Evolutionary conservation across 2,329 filamentous ascomycete species (phyloP).

Genomic region (Cytospora piceicola): DNA sequence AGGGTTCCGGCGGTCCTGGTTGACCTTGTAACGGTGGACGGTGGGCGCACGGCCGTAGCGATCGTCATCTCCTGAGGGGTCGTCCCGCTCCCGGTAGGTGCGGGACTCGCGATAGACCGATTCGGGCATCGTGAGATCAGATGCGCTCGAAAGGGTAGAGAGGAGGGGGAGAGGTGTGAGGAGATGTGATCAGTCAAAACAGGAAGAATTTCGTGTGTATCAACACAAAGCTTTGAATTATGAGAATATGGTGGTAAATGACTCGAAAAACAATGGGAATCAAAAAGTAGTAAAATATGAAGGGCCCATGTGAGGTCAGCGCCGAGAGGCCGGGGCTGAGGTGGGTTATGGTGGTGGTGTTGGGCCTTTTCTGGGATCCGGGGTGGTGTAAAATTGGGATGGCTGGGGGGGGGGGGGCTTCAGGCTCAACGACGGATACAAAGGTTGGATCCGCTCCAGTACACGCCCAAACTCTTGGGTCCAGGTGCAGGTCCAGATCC

Average conservation of each 20-base stretch:
- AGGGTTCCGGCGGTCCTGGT: slow-evolving; percentile 36
- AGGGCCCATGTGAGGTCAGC: slow-evolving; percentile 15
- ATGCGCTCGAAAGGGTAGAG: slow-evolving; percentile 17
- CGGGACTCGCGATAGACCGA: slow-evolving; percentile 42
- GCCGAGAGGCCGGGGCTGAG: slow-evolving; percentile 15
- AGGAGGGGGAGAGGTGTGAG: background rate
- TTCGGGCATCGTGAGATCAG: slow-evolving; percentile 36
- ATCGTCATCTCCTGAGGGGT: slow-evolving; percentile 49
- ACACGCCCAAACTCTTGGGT: background rate
- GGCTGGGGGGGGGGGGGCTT: slow-evolving; percentile 20
- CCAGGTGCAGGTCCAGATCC: too few relatives aligned
- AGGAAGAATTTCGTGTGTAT: background rate
- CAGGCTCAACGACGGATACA: slow-evolving; percentile 19
- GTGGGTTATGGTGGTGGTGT: background rate
- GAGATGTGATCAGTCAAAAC: background rate
- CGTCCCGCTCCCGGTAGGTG: slow-evolving; percentile 40
- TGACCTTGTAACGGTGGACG: slow-evolving; percentile 58
- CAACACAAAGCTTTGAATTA: slow-evolving; percentile 6
- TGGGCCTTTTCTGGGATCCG: slow-evolving; percentile 11
- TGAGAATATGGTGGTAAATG: slow-evolving; percentile 15
- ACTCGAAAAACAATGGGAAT: slow-evolving; percentile 12
- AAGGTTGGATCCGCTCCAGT: background rate
- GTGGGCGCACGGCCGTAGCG: slow-evolving; percentile 49
- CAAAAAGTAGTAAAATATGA: slow-evolving; percentile 10
- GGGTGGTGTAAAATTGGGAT: slow-evolving; percentile 28